phyloP scores from a whole-genome alignment of 768 basidiomycete species.

The Tremella fuciformis region DNA sequence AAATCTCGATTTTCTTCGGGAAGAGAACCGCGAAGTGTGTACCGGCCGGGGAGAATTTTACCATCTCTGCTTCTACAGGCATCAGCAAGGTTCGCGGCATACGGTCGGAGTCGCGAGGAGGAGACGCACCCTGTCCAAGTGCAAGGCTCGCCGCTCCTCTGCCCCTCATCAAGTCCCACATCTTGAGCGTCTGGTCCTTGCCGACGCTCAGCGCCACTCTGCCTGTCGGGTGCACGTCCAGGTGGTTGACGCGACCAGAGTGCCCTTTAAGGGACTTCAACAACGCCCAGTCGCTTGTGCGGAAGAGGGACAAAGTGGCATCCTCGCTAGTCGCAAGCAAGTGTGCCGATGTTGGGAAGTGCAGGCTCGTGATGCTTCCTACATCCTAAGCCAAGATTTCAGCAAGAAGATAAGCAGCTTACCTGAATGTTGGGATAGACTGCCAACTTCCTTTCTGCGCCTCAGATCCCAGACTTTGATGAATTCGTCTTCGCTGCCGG shows the following conservation, averaged over 20 bases:
- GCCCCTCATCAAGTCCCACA: constrained; percentile 99
- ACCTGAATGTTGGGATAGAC: constrained; percentile 94
- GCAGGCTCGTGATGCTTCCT: constrained; percentile 89
- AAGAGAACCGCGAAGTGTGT: constrained; percentile 75
- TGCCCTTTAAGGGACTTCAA: constrained; percentile 86
- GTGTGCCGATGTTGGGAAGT: constrained; percentile 83
- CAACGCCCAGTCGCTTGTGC: constrained; percentile 89
- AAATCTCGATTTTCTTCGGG: constrained; percentile 73
- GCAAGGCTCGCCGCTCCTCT: constrained; percentile 84
- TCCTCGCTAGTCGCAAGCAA: constrained; percentile 90
- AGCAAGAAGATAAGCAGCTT: too few species aligned
- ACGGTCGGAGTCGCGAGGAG: too few species aligned
- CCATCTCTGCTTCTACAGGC: constrained; percentile 78
- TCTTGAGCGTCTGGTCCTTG: constrained; percentile 78
- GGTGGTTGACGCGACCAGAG: constrained; percentile 82
- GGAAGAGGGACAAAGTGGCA: constrained; percentile 83
- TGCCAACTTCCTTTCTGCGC: constrained; percentile 87
- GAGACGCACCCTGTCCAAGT: constrained; percentile 74
- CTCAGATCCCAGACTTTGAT: constrained; percentile 95
- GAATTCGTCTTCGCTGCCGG: constrained; percentile 92
- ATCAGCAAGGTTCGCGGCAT: constrained; percentile 10
- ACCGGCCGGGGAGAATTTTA: constrained; percentile 79
- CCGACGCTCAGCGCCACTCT: constrained; percentile 90
- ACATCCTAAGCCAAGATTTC: not conserved
- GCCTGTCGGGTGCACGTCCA: constrained; percentile 89